These are phyloP conservation scores for Penicillium coprophilum DNA, from an alignment of 495 filamentous ascomycete genomes.

Conservation along the genomic window DNA sequence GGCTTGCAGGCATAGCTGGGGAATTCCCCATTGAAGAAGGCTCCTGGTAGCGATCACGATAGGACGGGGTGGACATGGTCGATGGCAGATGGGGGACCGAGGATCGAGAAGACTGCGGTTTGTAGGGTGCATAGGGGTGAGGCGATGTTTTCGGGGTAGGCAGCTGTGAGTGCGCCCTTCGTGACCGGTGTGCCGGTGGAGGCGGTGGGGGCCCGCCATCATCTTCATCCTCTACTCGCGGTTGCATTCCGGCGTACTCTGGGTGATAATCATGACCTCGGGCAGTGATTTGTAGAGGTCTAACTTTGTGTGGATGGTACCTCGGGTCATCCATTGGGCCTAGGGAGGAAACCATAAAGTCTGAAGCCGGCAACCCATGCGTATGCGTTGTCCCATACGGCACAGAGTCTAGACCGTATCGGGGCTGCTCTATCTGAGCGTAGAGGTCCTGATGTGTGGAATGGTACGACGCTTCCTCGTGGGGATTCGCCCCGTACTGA, in stretches of 20 bases:
- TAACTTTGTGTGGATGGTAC: slow-evolving; percentile 25
- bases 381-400: slow-evolving; percentile 23
- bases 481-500: slow-evolving; percentile 20
- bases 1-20: slow-evolving; percentile 60
- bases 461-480: slow-evolving; percentile 20
- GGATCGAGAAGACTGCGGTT: slow-evolving; percentile 26
- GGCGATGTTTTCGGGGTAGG: slow-evolving; percentile 27
- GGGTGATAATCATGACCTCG: slow-evolving; percentile 35
- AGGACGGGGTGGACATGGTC: slow-evolving; percentile 4
- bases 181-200: slow-evolving; percentile 48
- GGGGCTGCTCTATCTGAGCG: slow-evolving; percentile 19
- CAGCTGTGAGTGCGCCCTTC: slow-evolving; percentile 30
- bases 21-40: slow-evolving; percentile 30
- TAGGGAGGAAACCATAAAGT: slow-evolving; percentile 17
- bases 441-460: slow-evolving; percentile 20
- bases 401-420: slow-evolving; percentile 25
- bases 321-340: slow-evolving; percentile 22
- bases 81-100: slow-evolving; percentile 48
- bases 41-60: slow-evolving; percentile 10
- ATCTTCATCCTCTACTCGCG: slow-evolving; percentile 68
- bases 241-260: slow-evolving; percentile 59
- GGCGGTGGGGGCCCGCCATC: slow-evolving; percentile 52
- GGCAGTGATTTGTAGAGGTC: slow-evolving; percentile 27
- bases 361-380: slow-evolving; percentile 16
- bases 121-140: slow-evolving; percentile 39